Percentiles rank a stretch among this genome's conserved stretches.
Evolutionary conservation across 805 yeast species (phyloP).

Genomic region (Schizosaccharomyces cryophilus): DNA sequence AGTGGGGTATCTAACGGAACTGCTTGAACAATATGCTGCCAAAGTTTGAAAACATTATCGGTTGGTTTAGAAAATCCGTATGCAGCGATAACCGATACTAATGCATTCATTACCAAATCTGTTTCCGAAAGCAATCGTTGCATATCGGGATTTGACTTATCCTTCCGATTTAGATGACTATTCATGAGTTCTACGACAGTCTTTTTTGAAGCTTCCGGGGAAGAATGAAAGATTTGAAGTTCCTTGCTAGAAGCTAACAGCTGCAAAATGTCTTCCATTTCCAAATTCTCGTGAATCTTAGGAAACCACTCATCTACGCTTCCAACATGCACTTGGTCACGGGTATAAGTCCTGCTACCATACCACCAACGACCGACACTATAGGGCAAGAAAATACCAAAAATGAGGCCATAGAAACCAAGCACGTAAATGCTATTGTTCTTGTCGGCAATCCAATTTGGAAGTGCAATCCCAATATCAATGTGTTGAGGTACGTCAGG

Average conservation of each 20-base stretch:
- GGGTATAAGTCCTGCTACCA: constrained; percentile 53
- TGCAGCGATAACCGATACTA: neutral
- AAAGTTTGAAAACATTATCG: constrained; percentile 4
- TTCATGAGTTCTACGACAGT: constrained; percentile 15
- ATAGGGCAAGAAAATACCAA: constrained; percentile 58
- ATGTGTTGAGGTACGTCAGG: constrained; percentile 93
- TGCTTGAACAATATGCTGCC: constrained; percentile 7
- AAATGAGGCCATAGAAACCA: constrained; percentile 38
- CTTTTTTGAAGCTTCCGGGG: constrained; percentile 23
- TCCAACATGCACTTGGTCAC: constrained; percentile 53
- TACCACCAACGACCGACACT: constrained; percentile 82
- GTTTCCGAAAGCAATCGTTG: neutral
- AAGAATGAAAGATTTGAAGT: constrained; percentile 23
- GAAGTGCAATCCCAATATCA: constrained; percentile 83
- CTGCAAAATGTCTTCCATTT: constrained; percentile 29
- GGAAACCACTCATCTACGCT: constrained; percentile 66
- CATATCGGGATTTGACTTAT: neutral
- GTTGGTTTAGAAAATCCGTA: constrained; percentile 20
- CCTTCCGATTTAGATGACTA: neutral
- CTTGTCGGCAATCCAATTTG: constrained; percentile 72
- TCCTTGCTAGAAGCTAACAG: constrained; percentile 49
- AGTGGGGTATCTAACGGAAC: constrained; percentile 4
- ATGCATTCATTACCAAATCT: neutral
- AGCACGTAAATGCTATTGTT: constrained; percentile 41
- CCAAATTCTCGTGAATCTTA: constrained; percentile 31